phyloP scores from a whole-genome alignment of 1,284 basidiomycete species.

The Ceratobasidium sp. region DNA sequence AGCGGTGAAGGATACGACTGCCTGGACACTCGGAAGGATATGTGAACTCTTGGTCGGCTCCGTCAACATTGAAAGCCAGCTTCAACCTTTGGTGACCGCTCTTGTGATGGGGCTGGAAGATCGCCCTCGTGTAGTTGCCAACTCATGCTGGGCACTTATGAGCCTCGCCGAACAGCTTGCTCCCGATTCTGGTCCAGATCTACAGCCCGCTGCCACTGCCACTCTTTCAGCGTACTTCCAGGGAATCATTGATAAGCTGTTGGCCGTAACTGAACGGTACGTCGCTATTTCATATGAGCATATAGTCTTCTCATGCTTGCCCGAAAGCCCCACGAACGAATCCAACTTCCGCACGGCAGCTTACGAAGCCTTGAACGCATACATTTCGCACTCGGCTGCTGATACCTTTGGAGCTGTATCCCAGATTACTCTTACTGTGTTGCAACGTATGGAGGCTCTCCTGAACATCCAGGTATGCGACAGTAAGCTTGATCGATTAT shows the following conservation, averaged over 20 bases:
- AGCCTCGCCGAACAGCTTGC: slow-evolving; percentile 88
- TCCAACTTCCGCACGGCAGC: slow-evolving; percentile 93
- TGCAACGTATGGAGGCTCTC: slow-evolving; percentile 89
- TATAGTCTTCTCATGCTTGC: not conserved
- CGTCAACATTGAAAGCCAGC: slow-evolving; percentile 89
- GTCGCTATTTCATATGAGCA: slow-evolving; percentile 44
- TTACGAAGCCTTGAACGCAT: slow-evolving; percentile 93
- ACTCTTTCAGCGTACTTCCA: slow-evolving; percentile 91
- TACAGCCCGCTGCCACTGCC: slow-evolving; percentile 53
- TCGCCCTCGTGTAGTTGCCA: slow-evolving; percentile 85
- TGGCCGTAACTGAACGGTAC: slow-evolving; percentile 85
- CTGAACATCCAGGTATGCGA: slow-evolving; percentile 73
- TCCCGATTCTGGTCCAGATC: slow-evolving; percentile 64
- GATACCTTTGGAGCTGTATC: slow-evolving; percentile 86
- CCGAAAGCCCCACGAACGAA: slow-evolving; percentile 79
- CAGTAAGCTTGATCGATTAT: not conserved
- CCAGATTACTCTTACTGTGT: slow-evolving; percentile 80
- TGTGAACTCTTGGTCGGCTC: slow-evolving; percentile 87
- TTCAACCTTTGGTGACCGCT: slow-evolving; percentile 83
- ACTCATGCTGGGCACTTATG: slow-evolving; percentile 97
- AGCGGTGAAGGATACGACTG: slow-evolving; percentile 95
- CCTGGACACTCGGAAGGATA: slow-evolving; percentile 97
- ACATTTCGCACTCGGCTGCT: slow-evolving; percentile 78
- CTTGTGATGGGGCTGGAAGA: slow-evolving; percentile 85
- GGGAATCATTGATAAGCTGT: slow-evolving; percentile 80